phyloP scores from a whole-genome alignment of 1,284 basidiomycete species.

The Caloboletus firmus region DNA sequence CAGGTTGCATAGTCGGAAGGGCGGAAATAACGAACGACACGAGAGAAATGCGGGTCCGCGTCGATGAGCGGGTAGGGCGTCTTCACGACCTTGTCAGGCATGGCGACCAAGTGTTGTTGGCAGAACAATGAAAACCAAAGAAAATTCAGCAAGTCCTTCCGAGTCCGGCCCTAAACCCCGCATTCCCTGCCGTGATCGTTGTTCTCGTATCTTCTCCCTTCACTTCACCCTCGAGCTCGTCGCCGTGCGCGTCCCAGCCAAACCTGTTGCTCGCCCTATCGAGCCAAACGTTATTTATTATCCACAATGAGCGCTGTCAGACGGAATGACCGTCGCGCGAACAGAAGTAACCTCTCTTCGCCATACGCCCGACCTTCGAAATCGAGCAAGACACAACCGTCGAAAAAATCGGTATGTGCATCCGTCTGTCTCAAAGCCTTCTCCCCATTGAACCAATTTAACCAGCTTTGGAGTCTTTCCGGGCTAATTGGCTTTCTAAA shows the following conservation, averaged over 20 bases:
- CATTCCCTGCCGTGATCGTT: constrained; percentile 18
- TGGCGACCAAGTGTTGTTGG: constrained; percentile 33
- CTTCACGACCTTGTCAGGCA: constrained; percentile 71
- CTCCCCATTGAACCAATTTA: neutral
- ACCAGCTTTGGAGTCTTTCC: constrained; percentile 53
- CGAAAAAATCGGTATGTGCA: constrained; percentile 48
- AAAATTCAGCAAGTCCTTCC: constrained; percentile 10
- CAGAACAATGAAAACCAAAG: constrained; percentile 6
- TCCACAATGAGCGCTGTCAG: constrained; percentile 52
- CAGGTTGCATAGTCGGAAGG: constrained; percentile 85
- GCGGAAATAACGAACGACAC: constrained; percentile 90
- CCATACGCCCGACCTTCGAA: constrained; percentile 37
- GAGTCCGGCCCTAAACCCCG: constrained; percentile 33
- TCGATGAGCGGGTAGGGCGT: constrained; percentile 87
- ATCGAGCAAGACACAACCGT: constrained; percentile 9
- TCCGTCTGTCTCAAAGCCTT: neutral
- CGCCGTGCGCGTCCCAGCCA: constrained; percentile 4
- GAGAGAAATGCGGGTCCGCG: constrained; percentile 85
- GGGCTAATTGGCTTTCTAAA: constrained; percentile 49
- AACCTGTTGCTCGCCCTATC: constrained; percentile 3
- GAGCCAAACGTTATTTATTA: constrained; percentile 12
- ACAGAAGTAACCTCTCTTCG: constrained; percentile 38
- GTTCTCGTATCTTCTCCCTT: constrained; percentile 19
- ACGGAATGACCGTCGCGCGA: constrained; percentile 41
- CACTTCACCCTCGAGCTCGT: constrained; percentile 10